Conservation (phyloP, 805 yeast genomes). For the Wickerhamomyces chaumierensis region DNA sequence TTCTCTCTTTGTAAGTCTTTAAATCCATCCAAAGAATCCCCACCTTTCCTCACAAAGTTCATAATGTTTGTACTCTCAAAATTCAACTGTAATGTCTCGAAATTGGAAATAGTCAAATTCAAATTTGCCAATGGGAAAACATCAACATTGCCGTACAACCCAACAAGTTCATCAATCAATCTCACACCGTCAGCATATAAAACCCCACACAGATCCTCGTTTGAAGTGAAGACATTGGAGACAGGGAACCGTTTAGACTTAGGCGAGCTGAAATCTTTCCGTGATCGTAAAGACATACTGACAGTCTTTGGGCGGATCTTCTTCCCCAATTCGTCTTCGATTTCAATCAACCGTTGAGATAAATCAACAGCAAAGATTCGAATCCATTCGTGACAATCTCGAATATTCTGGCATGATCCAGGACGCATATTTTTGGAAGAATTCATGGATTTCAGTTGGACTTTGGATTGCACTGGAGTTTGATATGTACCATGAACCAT, state of each 20-base stretch:
- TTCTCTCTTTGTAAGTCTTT: constrained; percentile 1
- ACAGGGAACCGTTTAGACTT: constrained; percentile 27
- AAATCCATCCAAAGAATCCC: constrained; percentile 5
- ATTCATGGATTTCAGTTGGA: constrained; percentile 75
- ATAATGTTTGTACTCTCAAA: constrained; percentile 7
- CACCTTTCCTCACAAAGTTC: constrained; percentile 13
- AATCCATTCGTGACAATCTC: constrained; percentile 62
- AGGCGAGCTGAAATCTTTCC: constrained; percentile 11
- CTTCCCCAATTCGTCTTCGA: constrained; percentile 43
- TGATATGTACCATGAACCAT: constrained; percentile 53
- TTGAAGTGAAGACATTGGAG: constrained; percentile 6
- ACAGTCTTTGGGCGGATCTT: constrained; percentile 37
- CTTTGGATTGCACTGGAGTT: constrained; percentile 44
- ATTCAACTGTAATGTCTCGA: constrained; percentile 27
- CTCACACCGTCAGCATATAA: constrained; percentile 24
- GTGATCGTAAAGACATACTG: constrained; percentile 25
- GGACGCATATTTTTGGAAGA: constrained; percentile 73
- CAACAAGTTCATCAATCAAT: constrained; percentile 30
- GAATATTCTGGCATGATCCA: constrained; percentile 34
- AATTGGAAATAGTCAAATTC: constrained; percentile 41
- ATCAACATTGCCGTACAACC: constrained; percentile 13
- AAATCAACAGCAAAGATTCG: constrained; percentile 76
- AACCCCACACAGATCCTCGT: constrained; percentile 14
- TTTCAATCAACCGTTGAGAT: constrained; percentile 59
- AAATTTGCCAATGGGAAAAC: constrained; percentile 40